Evolutionary conservation across 306 rosid species (phyloP).

Genomic region (Lithocarpus polystachyus): DNA sequence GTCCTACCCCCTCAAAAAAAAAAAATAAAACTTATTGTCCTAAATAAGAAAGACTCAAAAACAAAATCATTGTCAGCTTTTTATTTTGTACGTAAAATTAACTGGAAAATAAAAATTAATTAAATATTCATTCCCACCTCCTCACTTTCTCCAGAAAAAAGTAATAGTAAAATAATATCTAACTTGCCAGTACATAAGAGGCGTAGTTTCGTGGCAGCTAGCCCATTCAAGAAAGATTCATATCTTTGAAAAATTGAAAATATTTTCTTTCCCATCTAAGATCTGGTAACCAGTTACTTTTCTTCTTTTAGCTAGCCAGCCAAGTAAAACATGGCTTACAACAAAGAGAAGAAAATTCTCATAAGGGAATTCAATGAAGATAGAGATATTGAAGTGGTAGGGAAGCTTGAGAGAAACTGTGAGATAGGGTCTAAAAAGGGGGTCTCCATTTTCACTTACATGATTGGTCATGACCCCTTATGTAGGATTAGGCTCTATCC

Average conservation of each 20-base stretch:
- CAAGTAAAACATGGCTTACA: conserved; percentile 38
- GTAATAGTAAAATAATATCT: not conserved
- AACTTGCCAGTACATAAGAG: conserved; percentile 29
- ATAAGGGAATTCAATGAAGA: conserved; percentile 68
- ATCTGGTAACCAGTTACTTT: conserved; percentile 7
- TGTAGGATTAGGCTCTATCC: conserved; percentile 76
- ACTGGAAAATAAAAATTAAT: conserved; percentile 2
- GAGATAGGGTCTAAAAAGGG: conserved; percentile 65
- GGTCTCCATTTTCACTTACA: conserved; percentile 60
- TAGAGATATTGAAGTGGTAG: conserved; percentile 66
- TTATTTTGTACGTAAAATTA: conserved; percentile 2
- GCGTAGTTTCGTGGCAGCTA: conserved; percentile 23
- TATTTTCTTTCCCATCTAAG: conserved; percentile 23
- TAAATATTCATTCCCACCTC: not conserved
- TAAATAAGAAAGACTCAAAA: conserved; percentile 9
- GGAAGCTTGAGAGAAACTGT: conserved; percentile 75
- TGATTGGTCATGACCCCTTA: conserved; percentile 57
- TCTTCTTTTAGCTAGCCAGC: conserved; percentile 24
- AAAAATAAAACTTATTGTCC: too few relatives aligned
- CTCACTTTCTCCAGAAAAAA: not conserved
- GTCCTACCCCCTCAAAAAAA: not conserved
- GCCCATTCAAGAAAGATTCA: conserved; percentile 30
- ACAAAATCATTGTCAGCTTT: conserved; percentile 27
- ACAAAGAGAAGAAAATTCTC: conserved; percentile 37
- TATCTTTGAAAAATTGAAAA: conserved; percentile 2